Evolutionary conservation across 345 rosid genomes (phyloP).

Genomic region (Physaria fendleri): DNA sequence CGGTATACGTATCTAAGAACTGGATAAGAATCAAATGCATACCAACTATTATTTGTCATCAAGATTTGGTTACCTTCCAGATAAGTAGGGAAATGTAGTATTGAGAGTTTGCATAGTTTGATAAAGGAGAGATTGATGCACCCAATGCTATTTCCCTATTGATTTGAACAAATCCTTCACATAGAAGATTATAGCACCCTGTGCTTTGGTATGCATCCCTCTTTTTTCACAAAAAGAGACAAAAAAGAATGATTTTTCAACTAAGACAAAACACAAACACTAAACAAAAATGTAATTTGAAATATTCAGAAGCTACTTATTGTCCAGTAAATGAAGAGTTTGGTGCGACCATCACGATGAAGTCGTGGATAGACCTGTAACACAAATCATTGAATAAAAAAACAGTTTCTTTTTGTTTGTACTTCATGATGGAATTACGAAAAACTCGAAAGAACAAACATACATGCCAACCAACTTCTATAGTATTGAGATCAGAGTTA

Average conservation of each 20-base stretch:
- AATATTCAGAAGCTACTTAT: constrained; percentile 37
- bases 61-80: constrained; percentile 52
- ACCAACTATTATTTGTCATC: neutral
- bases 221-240: constrained; percentile 31
- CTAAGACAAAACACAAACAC: neutral
- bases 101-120: constrained; percentile 44
- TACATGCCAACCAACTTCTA: too few species aligned
- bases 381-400: constrained; percentile 6
- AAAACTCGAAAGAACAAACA: too few species aligned
- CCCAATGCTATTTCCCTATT: constrained; percentile 72
- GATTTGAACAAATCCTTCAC: constrained; percentile 69
- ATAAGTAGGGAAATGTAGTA: constrained; percentile 65
- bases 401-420: neutral
- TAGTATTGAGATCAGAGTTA: too few species aligned
- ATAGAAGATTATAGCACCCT: constrained; percentile 69
- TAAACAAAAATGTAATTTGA: neutral
- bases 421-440: neutral
- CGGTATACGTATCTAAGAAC: too few species aligned
- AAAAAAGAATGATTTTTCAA: neutral
- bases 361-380: constrained; percentile 65
- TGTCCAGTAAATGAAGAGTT: constrained; percentile 81
- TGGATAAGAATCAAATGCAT: neutral
- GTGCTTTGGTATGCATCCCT: constrained; percentile 79
- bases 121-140: constrained; percentile 64
- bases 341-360: constrained; percentile 54